phyloP scores from a whole-genome alignment of 2,329 filamentous ascomycete genomes.

The Diaporthe sp. region DNA sequence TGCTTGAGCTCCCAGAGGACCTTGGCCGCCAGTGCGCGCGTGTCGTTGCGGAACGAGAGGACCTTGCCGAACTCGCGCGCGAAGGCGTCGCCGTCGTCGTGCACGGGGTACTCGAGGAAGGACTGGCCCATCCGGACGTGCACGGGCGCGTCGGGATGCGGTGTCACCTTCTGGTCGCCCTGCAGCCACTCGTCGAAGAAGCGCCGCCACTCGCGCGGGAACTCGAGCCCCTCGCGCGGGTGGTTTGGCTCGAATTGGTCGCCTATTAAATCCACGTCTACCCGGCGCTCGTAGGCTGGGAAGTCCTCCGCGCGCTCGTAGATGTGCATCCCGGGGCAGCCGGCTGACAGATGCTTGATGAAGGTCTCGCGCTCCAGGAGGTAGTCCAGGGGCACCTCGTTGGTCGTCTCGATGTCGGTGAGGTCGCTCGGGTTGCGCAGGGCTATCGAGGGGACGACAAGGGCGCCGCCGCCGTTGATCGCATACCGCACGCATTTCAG shows the following conservation, averaged over 20 bases:
- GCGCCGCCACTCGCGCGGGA: conserved; percentile 48
- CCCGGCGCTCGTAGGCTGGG: conserved; percentile 45
- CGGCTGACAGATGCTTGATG: conserved; percentile 44
- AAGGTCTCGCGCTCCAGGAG: conserved; percentile 49
- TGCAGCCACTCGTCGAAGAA: conserved; percentile 49
- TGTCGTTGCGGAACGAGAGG: conserved; percentile 51
- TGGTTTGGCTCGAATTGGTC: conserved; percentile 52
- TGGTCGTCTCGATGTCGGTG: conserved; percentile 49
- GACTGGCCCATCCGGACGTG: conserved; percentile 51
- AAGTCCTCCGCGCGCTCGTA: conserved; percentile 50
- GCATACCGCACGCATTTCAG: conserved; percentile 58
- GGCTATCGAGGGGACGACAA: conserved; percentile 55
- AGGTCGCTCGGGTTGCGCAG: conserved; percentile 52
- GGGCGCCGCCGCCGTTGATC: conserved; percentile 53
- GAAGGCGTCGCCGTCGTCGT: conserved; percentile 52
- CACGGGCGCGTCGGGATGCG: conserved; percentile 42
- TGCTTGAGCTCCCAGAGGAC: conserved; percentile 46
- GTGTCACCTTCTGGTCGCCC: conserved; percentile 43
- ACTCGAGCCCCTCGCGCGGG: conserved; percentile 44
- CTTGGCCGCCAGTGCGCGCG: conserved; percentile 48
- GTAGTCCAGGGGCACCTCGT: conserved; percentile 49
- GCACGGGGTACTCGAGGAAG: conserved; percentile 55
- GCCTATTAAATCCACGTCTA: conserved; percentile 45
- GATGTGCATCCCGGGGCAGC: conserved; percentile 49
- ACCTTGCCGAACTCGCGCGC: conserved; percentile 52